Percentiles rank a stretch among this genome's conserved stretches.
Conservation (phyloP, 352 stramenopile species). For the Blastocystis sp. region DNA sequence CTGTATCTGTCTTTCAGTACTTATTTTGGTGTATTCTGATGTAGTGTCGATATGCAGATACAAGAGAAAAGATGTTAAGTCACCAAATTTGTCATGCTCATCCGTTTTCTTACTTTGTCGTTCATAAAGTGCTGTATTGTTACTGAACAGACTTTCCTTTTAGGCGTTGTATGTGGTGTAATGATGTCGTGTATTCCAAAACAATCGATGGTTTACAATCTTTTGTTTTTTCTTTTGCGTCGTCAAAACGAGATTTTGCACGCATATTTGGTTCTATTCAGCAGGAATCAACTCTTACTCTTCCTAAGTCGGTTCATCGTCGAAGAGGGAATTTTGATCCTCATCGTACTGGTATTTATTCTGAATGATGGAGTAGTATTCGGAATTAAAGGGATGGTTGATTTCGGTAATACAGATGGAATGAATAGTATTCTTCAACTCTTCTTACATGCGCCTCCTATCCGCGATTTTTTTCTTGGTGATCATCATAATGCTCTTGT, state of each 20-base stretch:
- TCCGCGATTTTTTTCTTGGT: not conserved
- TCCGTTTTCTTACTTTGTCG: not conserved
- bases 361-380: not conserved
- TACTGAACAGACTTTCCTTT: not conserved
- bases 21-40: not conserved
- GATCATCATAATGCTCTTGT: not conserved
- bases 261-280: not conserved
- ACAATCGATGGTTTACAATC: not conserved
- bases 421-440: slow-evolving; percentile 6
- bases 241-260: not conserved
- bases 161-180: slow-evolving; percentile 22
- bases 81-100: not conserved
- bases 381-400: slow-evolving; percentile 6
- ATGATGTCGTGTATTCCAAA: not conserved
- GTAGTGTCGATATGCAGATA: slow-evolving; percentile 5
- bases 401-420: not conserved
- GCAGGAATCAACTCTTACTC: not conserved
- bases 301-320: not conserved
- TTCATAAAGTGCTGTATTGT: not conserved
- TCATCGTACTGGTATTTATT: not conserved
- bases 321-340: not conserved
- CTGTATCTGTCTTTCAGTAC: slow-evolving; percentile 9
- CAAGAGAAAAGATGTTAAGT: not conserved
- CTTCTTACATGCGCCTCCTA: slow-evolving; percentile 9
- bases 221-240: not conserved